Base-by-base conservation (phyloP, 1,139 yeast species). In the Saccharomycopsis hybrid region DNA sequence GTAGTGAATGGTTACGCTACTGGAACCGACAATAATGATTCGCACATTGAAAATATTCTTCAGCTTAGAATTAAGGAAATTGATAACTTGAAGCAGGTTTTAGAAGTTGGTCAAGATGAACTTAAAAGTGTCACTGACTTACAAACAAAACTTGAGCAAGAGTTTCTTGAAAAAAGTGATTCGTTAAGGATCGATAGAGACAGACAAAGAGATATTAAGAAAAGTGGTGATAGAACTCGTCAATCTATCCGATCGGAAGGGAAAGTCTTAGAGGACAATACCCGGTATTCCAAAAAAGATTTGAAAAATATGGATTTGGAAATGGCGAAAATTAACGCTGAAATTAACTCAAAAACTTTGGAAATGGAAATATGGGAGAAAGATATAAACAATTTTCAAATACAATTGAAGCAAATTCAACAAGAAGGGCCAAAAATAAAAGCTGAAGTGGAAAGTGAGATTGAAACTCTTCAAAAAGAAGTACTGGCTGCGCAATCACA, bases 71-170 rank as follows among this genome's bases (percentile, higher is more conserved):
- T 60, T 24, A 60, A 58, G 7, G 76, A 77, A 48, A 72, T 76
- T 40, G 78, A 74, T 54, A 75, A 76, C 40, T 60, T 77, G 41
- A 73, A 78, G 46, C 68, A 68, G 47, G 68, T 72, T 47, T 66
- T 78, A 25, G 82, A 77, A 56, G 60, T 68, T 3, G 72, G 75
- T 0, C 77, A 76, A 55, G 72, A 69, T 27, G 82, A 78, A 46
- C 69, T 76, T 11, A 66, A 69, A 43, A 70, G 70, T 3, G 62
- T 74, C 5, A 57, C 71, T 48, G 66, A 64, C 11, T 73, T 73
- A 49, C 70, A 69, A 41, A 59, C 63, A 11, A 70, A 66, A 40
- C 62, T 67, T 0, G 70, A 70, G 36, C 49, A 57, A 5, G 80
- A 77, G 48, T 74, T 71, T 55, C 56, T 60, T 29, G 72, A 67